These are phyloP conservation scores for Pyrenophora teres DNA, from an alignment of 2,329 filamentous ascomycete genomes.

Conservation along the genomic window DNA sequence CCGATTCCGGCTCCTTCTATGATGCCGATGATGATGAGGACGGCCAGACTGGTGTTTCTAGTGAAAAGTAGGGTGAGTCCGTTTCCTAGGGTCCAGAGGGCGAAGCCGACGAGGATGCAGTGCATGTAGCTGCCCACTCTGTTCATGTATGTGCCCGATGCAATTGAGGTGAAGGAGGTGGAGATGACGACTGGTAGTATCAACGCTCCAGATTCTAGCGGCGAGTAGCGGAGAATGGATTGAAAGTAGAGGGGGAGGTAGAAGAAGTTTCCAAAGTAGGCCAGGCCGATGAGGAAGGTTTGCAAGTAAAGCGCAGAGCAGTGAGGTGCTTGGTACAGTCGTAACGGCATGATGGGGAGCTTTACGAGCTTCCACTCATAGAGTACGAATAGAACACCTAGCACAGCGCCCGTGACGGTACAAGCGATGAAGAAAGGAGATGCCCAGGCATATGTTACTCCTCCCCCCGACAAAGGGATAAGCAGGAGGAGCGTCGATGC, in stretches of 20 bases:
- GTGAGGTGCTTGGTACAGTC: slow-evolving; percentile 60
- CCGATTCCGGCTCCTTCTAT: slow-evolving; percentile 55
- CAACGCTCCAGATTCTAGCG: slow-evolving; percentile 57
- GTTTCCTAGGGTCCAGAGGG: slow-evolving; percentile 57
- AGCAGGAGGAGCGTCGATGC: slow-evolving; percentile 64
- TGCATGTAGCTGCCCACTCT: slow-evolving; percentile 26
- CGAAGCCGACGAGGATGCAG: slow-evolving; percentile 42
- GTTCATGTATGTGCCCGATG: slow-evolving; percentile 27
- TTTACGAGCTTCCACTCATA: slow-evolving; percentile 62
- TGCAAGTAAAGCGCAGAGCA: slow-evolving; percentile 62
- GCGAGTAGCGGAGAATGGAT: slow-evolving; percentile 56
- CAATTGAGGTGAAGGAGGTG: slow-evolving; percentile 20
- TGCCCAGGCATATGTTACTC: slow-evolving; percentile 61
- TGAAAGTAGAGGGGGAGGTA: slow-evolving; percentile 67
- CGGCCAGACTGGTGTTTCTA: slow-evolving; percentile 48
- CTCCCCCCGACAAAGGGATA: slow-evolving; percentile 67
- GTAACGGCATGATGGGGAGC: slow-evolving; percentile 63
- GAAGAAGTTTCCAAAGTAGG: slow-evolving; percentile 64
- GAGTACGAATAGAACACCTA: slow-evolving; percentile 56
- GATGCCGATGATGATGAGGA: slow-evolving; percentile 59
- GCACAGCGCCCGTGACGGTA: slow-evolving; percentile 56
- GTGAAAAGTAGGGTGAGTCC: slow-evolving; percentile 60
- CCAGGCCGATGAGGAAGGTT: slow-evolving; percentile 63
- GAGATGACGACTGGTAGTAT: slow-evolving; percentile 50
- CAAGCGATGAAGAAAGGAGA: slow-evolving; percentile 64